Evolutionary conservation across 495 filamentous ascomycete genomes (phyloP).

Genomic region (Xylaria sp.): DNA sequence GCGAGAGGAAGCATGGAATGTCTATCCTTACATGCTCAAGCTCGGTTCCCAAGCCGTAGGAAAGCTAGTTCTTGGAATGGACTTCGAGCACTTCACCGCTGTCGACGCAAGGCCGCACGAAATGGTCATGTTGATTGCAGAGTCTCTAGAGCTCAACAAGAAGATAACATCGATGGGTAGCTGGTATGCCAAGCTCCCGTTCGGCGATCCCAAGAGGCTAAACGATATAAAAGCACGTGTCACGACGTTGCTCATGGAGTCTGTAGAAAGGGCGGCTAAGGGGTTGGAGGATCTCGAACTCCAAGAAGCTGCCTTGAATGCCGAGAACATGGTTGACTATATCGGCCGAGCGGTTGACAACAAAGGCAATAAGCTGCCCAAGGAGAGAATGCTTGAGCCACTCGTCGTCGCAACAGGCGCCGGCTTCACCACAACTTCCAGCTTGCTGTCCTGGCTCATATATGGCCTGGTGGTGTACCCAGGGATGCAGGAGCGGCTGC

Average conservation of each 20-base stretch:
- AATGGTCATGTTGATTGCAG: conserved; percentile 51
- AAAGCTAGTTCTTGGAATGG: conserved; percentile 57
- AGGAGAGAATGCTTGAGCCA: conserved; percentile 30
- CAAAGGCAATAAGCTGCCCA: conserved; percentile 59
- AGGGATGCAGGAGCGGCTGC: conserved; percentile 57
- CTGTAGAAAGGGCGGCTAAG: conserved; percentile 43
- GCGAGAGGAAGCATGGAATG: conserved; percentile 59
- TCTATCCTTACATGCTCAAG: conserved; percentile 67
- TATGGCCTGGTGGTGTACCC: conserved; percentile 57
- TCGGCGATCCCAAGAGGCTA: conserved; percentile 56
- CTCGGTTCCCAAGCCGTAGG: conserved; percentile 60
- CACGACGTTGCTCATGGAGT: conserved; percentile 47
- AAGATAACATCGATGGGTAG: conserved; percentile 54
- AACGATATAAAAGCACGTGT: conserved; percentile 37
- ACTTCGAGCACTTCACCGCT: conserved; percentile 59
- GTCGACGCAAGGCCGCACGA: conserved; percentile 51
- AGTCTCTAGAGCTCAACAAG: conserved; percentile 58
- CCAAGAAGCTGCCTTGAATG: conserved; percentile 58
- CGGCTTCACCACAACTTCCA: conserved; percentile 61
- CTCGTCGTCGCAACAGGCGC: conserved; percentile 52
- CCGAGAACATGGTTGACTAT: conserved; percentile 55
- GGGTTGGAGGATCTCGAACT: conserved; percentile 54
- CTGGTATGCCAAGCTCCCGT: conserved; percentile 61
- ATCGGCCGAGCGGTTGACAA: conserved; percentile 56
- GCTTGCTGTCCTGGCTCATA: conserved; percentile 61